Conservation (phyloP, 1,284 basidiomycete genomes). For the Mycosarcoma maydis region DNA sequence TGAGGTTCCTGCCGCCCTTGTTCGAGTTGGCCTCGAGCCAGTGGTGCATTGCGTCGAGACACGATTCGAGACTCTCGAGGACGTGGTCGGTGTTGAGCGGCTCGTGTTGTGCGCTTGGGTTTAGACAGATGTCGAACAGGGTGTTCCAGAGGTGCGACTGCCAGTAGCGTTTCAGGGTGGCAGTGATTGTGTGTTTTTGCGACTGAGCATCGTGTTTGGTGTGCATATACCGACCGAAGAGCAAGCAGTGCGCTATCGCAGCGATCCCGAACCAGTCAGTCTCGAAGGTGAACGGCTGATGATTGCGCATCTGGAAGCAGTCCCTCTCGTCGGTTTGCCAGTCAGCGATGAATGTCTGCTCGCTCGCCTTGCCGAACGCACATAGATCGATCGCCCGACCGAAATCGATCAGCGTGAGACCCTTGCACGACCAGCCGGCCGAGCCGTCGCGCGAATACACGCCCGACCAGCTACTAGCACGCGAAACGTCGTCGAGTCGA, state of each 20-base stretch:
- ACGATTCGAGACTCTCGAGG: slow-evolving; percentile 68
- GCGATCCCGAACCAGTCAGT: slow-evolving; percentile 95
- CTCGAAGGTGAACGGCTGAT: slow-evolving; percentile 88
- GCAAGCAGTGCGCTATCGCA: slow-evolving; percentile 90
- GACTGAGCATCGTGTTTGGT: slow-evolving; percentile 23
- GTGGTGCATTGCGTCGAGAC: slow-evolving; percentile 83
- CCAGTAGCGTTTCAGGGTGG: slow-evolving; percentile 93
- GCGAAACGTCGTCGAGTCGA: slow-evolving; percentile 80
- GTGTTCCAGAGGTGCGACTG: slow-evolving; percentile 85
- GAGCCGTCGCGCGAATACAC: slow-evolving; percentile 80
- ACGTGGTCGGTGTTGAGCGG: slow-evolving; percentile 77
- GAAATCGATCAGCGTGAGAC: slow-evolving; percentile 94
- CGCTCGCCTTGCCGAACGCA: slow-evolving; percentile 72
- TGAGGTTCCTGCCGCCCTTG: slow-evolving; percentile 75
- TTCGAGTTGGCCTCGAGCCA: slow-evolving; percentile 78
- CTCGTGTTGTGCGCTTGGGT: slow-evolving; percentile 69
- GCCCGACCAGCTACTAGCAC: slow-evolving; percentile 76
- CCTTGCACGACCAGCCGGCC: slow-evolving; percentile 86
- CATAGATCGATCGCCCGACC: slow-evolving; percentile 88
- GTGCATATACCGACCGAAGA: slow-evolving; percentile 88
- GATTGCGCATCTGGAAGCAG: slow-evolving; percentile 87
- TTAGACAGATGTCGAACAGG: slow-evolving; percentile 87
- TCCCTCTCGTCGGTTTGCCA: slow-evolving; percentile 83
- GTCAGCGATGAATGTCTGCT: slow-evolving; percentile 84
- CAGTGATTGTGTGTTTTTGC: slow-evolving; percentile 66